phyloP scores from a whole-genome alignment of 768 basidiomycete species.

The Hygrophoropsis aurantiaca region DNA sequence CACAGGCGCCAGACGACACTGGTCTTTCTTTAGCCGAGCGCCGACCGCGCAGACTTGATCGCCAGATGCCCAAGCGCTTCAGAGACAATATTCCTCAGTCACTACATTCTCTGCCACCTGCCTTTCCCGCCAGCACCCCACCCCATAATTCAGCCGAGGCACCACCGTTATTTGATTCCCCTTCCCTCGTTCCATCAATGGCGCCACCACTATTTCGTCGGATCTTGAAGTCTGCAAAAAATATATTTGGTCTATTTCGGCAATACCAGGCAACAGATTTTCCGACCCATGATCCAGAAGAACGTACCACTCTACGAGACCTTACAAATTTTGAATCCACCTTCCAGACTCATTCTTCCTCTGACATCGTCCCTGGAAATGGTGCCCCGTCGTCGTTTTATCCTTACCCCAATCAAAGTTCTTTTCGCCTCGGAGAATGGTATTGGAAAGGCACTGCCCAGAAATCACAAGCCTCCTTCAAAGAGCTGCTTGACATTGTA shows the following conservation, averaged over 20 bases:
- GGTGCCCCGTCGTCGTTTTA: too few species aligned
- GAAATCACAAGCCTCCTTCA: neutral
- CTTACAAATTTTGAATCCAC: too few species aligned
- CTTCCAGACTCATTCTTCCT: too few species aligned
- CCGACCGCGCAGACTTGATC: neutral
- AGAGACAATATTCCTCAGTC: neutral
- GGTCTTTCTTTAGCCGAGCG: neutral
- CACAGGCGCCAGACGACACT: too few species aligned
- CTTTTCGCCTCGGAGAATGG: neutral
- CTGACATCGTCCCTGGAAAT: neutral
- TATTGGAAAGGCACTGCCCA: neutral
- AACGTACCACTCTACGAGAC: neutral
- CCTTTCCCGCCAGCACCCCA: neutral
- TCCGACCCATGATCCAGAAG: neutral
- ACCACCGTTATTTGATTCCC: neutral
- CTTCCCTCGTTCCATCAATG: neutral
- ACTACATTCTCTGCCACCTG: neutral
- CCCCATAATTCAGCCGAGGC: neutral
- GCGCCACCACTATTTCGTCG: neutral
- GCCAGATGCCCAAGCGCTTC: neutral
- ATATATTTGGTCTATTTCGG: neutral
- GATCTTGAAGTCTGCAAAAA: neutral
- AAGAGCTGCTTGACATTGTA: slow-evolving; percentile 10
- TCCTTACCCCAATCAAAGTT: slow-evolving; percentile 4
- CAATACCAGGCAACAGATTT: neutral